Conservation (phyloP, 2,329 filamentous ascomycete genomes). For the Fusarium graminum region DNA sequence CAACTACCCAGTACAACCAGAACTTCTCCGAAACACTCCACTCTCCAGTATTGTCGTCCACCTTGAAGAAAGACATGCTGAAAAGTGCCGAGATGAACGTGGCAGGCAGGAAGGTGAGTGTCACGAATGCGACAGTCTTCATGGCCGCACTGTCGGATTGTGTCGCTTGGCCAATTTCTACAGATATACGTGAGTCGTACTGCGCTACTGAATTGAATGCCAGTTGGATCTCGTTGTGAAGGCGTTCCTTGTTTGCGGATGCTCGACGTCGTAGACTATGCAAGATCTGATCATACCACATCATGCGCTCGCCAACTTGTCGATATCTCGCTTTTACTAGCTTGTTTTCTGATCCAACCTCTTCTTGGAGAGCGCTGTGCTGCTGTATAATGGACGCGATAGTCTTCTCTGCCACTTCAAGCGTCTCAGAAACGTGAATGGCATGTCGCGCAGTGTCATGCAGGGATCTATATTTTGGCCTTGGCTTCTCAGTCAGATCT, state of each 20-base stretch:
- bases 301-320: conserved; percentile 51
- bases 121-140: conserved; percentile 64
- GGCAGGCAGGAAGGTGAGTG: conserved; percentile 63
- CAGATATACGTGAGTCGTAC: conserved; percentile 55
- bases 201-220: conserved; percentile 60
- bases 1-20: conserved; percentile 55
- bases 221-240: conserved; percentile 69
- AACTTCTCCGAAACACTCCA: conserved; percentile 52
- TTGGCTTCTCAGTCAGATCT: conserved; percentile 32
- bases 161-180: conserved; percentile 57
- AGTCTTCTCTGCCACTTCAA: conserved; percentile 54
- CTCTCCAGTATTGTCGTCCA: conserved; percentile 34
- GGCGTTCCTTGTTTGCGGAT: conserved; percentile 57
- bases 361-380: conserved; percentile 45
- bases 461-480: conserved; percentile 53
- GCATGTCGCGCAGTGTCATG: conserved; percentile 60
- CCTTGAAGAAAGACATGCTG: conserved; percentile 60
- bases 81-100: conserved; percentile 65
- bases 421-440: conserved; percentile 60
- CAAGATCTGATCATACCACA: conserved; percentile 52
- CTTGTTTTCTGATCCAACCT: not conserved
- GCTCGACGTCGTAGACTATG: conserved; percentile 55
- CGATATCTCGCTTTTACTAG: conserved; percentile 8
- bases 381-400: conserved; percentile 51
- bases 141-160: conserved; percentile 64